Evolutionary conservation across 2,329 filamentous ascomycete genomes (phyloP).

Genomic region (Stachybotrys chartarum): DNA sequence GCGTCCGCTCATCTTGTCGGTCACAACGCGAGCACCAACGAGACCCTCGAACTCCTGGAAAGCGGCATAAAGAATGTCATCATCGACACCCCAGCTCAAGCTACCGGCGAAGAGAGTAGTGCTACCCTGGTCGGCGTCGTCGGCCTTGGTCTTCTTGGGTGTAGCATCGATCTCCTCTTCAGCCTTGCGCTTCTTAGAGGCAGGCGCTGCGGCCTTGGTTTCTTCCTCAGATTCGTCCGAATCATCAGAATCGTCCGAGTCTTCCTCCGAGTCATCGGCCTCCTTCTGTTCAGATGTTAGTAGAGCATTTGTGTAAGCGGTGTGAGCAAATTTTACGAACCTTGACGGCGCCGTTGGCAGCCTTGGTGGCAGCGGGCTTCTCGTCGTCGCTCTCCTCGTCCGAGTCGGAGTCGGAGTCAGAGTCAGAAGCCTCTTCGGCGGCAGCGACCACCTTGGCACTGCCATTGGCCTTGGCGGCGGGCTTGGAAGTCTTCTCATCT

Average conservation of each 20-base stretch:
- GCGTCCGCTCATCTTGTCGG: conserved; percentile 70
- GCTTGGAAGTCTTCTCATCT: conserved; percentile 24
- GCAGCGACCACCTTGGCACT: conserved; percentile 19
- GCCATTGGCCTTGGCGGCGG: conserved; percentile 17
- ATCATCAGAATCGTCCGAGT: conserved; percentile 12
- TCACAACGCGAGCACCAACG: conserved; percentile 69
- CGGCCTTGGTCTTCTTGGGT: conserved; percentile 63
- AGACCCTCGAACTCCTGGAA: conserved; percentile 76
- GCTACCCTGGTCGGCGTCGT: conserved; percentile 28
- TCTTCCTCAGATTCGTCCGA: conserved; percentile 25
- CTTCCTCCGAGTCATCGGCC: background rate
- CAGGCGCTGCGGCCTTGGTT: conserved; percentile 26
- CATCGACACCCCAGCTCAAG: conserved; percentile 85
- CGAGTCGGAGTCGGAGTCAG: conserved; percentile 28
- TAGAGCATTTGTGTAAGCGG: background rate
- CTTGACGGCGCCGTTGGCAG: conserved; percentile 25
- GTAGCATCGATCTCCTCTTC: conserved; percentile 42
- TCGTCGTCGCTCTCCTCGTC: conserved; percentile 31
- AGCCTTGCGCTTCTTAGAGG: conserved; percentile 41
- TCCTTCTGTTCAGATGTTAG: conserved; percentile 6
- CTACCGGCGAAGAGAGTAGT: conserved; percentile 81
- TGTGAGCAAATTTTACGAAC: conserved; percentile 11
- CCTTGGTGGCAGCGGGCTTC: conserved; percentile 25
- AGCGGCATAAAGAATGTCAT: conserved; percentile 71
- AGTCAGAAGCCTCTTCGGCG: conserved; percentile 13